These are phyloP conservation scores for Combretum micranthum DNA, from an alignment of 345 rosid genomes.

Conservation along the genomic window DNA sequence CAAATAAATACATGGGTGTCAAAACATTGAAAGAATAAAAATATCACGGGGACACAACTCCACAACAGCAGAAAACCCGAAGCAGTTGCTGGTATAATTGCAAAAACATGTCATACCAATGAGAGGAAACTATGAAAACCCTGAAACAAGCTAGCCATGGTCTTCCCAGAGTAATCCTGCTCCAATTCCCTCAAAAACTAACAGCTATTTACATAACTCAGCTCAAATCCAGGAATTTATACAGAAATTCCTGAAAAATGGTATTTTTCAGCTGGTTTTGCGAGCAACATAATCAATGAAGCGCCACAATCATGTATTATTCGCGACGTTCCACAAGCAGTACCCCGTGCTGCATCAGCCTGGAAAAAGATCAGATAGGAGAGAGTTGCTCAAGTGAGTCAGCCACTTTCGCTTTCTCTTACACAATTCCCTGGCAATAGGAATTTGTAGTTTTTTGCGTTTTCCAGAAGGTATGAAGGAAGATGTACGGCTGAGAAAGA, in stretches of 20 bases:
- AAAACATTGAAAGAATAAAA: no score
- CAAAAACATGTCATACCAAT: conserved; percentile 11
- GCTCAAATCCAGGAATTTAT: conserved; percentile 21
- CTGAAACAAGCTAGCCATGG: conserved; percentile 16
- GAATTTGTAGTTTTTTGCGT: conserved; percentile 22
- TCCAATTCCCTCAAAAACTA: conserved; percentile 9
- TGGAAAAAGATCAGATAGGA: neutral
- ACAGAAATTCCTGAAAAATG: conserved; percentile 17
- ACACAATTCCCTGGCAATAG: conserved; percentile 34
- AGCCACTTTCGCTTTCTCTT: conserved; percentile 40
- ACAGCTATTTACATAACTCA: conserved; percentile 32
- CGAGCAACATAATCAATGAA: conserved; percentile 14
- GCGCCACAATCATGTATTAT: conserved; percentile 11
- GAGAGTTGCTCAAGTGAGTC: conserved; percentile 3
- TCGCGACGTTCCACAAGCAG: conserved; percentile 5
- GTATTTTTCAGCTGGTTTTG: conserved; percentile 5
- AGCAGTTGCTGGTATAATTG: neutral
- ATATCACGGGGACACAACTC: no score
- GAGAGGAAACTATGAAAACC: conserved; percentile 7
- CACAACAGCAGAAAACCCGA: no score
- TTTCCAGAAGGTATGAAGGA: conserved; percentile 26
- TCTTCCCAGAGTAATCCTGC: conserved; percentile 7
- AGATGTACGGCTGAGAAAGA: conserved; percentile 31
- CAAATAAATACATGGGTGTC: no score
- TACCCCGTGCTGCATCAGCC: conserved; percentile 7